Base-by-base conservation (phyloP, 192 early-diverging fungal species). In the Coemansia sp. region DNA sequence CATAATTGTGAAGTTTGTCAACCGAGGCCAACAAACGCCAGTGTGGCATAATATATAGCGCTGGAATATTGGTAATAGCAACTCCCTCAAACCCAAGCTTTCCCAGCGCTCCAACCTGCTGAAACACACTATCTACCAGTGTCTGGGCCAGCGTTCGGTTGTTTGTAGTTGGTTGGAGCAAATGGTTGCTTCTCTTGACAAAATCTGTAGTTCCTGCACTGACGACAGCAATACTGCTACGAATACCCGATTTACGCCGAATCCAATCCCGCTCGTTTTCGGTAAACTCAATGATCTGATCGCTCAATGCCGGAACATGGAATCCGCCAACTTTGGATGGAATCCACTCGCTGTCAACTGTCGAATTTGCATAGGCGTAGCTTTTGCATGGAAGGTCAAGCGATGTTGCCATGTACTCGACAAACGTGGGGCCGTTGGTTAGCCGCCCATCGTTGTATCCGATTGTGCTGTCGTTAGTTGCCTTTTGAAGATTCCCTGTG, bases 371-470 rank as follows among this genome's bases (percentile, higher is more conserved):
- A 29, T 52, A 55, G 5, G 54, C 55, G 40, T 50, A 52, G 45
- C 54, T 64, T 23, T 42, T 35, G 14, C 52, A 45, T 3, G 35
- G 26, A 1, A 25, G 48, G 15, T 47, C 48, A 5, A 64, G 31
- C 1, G 30, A 6, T 1, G 62, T 64, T 45, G 62, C 62, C 62
- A 64, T 64, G 35, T 64, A 64, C n/a, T 64, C 62, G 20, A 19
- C 55, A 41, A 64, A 64, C 30, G 49, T 43, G 2, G 62, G 62
- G 2, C 62, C 62, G 22, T 64, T 64, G 8, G 62, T 64, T 27
- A 64, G 19, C 7, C 62, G 48, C 0, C 62, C 62, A 0, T 50
- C 47, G 17, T 34, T 46, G 19, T 64, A 57, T 23, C 62, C 62
- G 5, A 64, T 57, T 6, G 21, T 53, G 49, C 54, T 64, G 26